Evolutionary conservation across 2,329 filamentous ascomycete genomes (phyloP).

Genomic region (Hypoxylon sp.): DNA sequence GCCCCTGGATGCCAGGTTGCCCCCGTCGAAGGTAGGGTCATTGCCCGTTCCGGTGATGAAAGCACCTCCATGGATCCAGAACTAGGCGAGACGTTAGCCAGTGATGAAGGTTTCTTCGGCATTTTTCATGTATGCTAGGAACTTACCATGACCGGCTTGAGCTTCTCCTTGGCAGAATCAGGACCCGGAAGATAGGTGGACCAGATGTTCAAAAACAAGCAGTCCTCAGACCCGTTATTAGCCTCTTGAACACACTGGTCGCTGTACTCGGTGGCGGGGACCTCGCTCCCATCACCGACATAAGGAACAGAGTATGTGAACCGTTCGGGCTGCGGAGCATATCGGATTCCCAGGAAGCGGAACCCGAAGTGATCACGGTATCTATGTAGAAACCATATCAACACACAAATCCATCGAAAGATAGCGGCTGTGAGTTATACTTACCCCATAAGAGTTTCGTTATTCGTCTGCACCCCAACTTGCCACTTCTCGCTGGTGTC

Average conservation of each 20-base stretch:
- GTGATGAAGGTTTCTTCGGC: neutral
- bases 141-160: conserved; percentile 49
- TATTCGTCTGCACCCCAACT: conserved; percentile 50
- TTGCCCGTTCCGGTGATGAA: conserved; percentile 58
- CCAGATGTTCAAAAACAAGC: conserved; percentile 57
- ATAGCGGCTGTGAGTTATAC: neutral
- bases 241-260: conserved; percentile 50
- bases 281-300: conserved; percentile 43
- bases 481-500: conserved; percentile 49
- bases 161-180: conserved; percentile 31
- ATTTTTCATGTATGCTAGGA: neutral
- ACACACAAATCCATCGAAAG: neutral
- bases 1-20: conserved; percentile 64
- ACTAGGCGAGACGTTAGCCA: conserved; percentile 17
- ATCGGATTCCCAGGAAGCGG: conserved; percentile 59
- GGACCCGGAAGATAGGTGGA: conserved; percentile 51
- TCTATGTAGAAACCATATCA: conserved; percentile 16
- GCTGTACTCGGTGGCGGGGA: conserved; percentile 49
- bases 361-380: conserved; percentile 48
- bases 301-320: conserved; percentile 55
- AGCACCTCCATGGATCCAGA: conserved; percentile 60
- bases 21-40: conserved; percentile 56
- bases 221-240: conserved; percentile 53
- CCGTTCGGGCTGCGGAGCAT: conserved; percentile 53
- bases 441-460: conserved; percentile 50